Evolutionary conservation across 2,329 filamentous ascomycete species (phyloP).

Genomic region (Arachnopeziza araneosa): DNA sequence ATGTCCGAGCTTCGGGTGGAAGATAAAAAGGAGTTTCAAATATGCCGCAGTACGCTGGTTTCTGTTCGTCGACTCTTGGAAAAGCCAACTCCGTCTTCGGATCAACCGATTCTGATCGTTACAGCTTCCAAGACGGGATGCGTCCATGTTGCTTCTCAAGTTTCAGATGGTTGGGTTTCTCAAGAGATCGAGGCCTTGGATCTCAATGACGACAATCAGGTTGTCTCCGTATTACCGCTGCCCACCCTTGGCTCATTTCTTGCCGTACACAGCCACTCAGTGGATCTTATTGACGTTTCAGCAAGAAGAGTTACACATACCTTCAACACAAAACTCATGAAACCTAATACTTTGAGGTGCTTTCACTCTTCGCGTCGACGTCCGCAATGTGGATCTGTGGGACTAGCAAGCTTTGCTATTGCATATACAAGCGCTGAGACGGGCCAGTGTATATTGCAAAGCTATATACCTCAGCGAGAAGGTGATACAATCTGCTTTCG

Average conservation of each 20-base stretch:
- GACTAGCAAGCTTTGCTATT: conserved; percentile 58
- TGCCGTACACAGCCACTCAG: conserved; percentile 49
- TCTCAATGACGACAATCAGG: conserved; percentile 36
- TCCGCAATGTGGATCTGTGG: conserved; percentile 48
- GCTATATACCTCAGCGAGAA: conserved; percentile 50
- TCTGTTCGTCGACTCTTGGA: conserved; percentile 32
- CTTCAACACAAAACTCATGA: conserved; percentile 53
- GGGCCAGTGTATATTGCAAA: conserved; percentile 59
- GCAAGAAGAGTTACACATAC: conserved; percentile 53
- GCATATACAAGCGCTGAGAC: conserved; percentile 56
- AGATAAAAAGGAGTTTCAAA: conserved; percentile 35
- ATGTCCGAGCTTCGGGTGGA: conserved; percentile 53
- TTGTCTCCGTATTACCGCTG: conserved; percentile 53
- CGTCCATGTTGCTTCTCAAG: conserved; percentile 42
- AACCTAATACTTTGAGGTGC: conserved; percentile 53
- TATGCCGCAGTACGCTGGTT: conserved; percentile 49
- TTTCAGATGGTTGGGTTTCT: conserved; percentile 44
- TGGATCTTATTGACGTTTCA: conserved; percentile 56
- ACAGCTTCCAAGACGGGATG: conserved; percentile 46
- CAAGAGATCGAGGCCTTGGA: conserved; percentile 39
- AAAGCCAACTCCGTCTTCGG: conserved; percentile 26
- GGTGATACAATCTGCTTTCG: conserved; percentile 53
- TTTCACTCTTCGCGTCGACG: conserved; percentile 48
- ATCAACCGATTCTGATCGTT: conserved; percentile 35
- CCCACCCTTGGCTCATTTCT: conserved; percentile 55